Base-by-base conservation (phyloP, 1,139 yeast species). In the Pichia sp. region DNA sequence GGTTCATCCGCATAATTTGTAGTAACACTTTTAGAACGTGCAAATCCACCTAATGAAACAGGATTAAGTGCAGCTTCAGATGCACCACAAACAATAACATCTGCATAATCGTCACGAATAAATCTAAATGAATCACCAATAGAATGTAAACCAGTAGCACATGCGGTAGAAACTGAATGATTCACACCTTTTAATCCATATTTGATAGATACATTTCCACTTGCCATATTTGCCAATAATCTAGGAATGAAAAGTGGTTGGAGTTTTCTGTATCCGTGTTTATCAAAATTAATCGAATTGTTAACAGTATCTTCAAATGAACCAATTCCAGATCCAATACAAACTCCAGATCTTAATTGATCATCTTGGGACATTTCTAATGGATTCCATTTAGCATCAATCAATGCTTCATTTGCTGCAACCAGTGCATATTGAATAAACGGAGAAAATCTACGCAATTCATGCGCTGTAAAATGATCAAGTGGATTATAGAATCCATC, bases 131-230 rank as follows among this genome's bases (percentile, higher is more conserved):
- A 96, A 57, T 93, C 99, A 3, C 98, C 97, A 42, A 93, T 80
- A 0, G 96, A 76, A 57, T 91, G 94, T 24, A 85, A 75, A 0
- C 99, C 99, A 0, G 98, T 88, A 3, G 98, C 95, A 66, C 99
- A 93, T 1, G 98, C 98, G 0, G 97, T 88, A 1, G 95, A 76
- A 0, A 81, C 93, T 0, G 95, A 69, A 58, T 88, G 96, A 42
- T 85, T 77, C 2, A 96, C 95, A 0, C 98, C 99, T 51, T 73
- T 68, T 26, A 87, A 64, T 3, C 84, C 82, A 55, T 79, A 76
- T 50, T 76, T 72, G 44, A 91, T 89, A 5, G 96, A 82, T 5
- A 91, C 75, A 50, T 88, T 82, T 2, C 98, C 97, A 0, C 91
- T 88, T 0, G 96, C 96, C 97, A 93, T 93, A 61, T 91, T 93